Percentiles rank a stretch among this genome's conserved stretches.
Conservation (phyloP, 345 rosid genomes). For the Populus pruinosa region DNA sequence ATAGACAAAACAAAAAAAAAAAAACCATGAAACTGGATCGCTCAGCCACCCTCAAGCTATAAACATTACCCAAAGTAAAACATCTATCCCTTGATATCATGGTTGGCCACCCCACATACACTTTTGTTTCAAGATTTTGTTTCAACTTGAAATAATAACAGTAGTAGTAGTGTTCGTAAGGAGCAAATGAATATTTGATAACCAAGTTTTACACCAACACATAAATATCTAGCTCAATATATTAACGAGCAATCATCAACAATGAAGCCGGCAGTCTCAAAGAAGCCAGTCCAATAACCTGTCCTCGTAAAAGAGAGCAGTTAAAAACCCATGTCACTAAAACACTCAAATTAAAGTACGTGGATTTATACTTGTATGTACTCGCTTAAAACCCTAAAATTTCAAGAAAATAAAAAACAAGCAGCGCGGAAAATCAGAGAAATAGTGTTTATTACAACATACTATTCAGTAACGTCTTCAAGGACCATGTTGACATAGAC, state of each 20-base stretch:
- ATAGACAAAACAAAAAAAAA: background rate
- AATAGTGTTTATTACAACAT: slow-evolving; percentile 6
- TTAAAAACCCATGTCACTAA: background rate
- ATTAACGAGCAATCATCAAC: background rate
- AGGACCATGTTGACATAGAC: slow-evolving; percentile 83
- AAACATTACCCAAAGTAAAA: background rate
- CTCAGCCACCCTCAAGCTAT: background rate
- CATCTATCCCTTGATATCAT: background rate
- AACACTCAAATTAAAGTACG: background rate
- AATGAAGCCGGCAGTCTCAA: background rate
- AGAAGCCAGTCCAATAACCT: background rate
- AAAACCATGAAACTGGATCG: background rate
- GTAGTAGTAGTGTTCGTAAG: no score
- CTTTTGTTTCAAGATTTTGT: background rate
- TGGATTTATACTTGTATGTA: background rate
- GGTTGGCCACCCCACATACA: background rate
- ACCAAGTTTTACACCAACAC: background rate
- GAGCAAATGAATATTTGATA: background rate
- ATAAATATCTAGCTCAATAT: background rate
- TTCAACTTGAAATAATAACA: background rate
- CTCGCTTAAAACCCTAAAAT: background rate
- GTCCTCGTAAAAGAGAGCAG: background rate
- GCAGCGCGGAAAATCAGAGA: background rate
- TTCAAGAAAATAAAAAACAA: background rate
- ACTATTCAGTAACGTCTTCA: slow-evolving; percentile 74